Evolutionary conservation across 2,329 filamentous ascomycete genomes (phyloP).

Genomic region (Alternaria tenuissima): DNA sequence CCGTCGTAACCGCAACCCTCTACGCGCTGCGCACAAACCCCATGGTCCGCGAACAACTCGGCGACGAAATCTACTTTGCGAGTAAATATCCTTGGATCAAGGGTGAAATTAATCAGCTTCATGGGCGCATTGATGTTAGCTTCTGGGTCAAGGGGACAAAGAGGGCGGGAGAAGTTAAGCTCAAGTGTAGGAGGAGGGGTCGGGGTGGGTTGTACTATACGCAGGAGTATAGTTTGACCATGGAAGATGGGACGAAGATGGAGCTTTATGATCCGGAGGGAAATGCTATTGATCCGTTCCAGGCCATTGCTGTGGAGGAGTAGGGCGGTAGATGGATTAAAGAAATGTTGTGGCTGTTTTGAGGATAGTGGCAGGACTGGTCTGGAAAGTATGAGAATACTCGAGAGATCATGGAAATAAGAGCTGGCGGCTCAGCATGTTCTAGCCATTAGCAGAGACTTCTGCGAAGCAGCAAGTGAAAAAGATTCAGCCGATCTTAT

Average conservation of each 20-base stretch:
- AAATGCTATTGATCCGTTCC: conserved; percentile 69
- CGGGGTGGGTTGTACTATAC: conserved; percentile 82
- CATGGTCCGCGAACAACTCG: conserved; percentile 77
- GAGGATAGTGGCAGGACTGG: neutral
- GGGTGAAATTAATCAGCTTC: conserved; percentile 87
- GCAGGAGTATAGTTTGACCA: conserved; percentile 85
- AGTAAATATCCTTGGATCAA: conserved; percentile 58
- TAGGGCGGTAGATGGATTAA: neutral
- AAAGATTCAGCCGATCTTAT: neutral
- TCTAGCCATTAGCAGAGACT: neutral
- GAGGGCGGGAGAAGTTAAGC: conserved; percentile 76
- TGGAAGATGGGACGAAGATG: conserved; percentile 70
- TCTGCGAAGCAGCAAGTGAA: neutral
- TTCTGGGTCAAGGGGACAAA: conserved; percentile 87
- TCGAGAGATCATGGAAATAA: neutral
- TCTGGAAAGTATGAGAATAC: neutral
- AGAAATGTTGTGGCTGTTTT: neutral
- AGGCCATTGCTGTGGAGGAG: conserved; percentile 40
- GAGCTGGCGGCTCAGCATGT: neutral
- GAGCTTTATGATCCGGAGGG: conserved; percentile 74
- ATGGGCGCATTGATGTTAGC: conserved; percentile 85
- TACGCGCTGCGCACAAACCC: conserved; percentile 88
- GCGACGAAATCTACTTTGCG: conserved; percentile 70
- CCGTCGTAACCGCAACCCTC: conserved; percentile 81
- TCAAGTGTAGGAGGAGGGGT: conserved; percentile 76